Evolutionary conservation across 306 rosid genomes (phyloP).

Genomic region (Cyclanthera cordifolia): DNA sequence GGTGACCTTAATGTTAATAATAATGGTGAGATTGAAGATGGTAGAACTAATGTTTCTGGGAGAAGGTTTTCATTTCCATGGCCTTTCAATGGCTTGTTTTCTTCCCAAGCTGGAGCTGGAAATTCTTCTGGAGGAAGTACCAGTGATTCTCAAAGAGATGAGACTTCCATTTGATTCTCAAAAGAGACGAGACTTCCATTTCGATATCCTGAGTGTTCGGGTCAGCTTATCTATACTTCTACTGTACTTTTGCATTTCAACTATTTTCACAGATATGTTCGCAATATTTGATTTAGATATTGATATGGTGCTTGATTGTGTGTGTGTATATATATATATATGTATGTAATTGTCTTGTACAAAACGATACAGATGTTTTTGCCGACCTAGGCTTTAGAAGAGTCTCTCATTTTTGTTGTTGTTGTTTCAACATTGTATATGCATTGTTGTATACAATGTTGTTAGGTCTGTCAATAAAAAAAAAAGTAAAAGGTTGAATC

Average conservation of each 20-base stretch:
- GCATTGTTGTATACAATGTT: too few species aligned
- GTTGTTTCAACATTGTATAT: slow-evolving; percentile 15
- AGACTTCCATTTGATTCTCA: background rate
- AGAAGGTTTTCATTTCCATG: slow-evolving; percentile 63
- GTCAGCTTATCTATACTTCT: too few species aligned
- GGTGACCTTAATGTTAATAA: slow-evolving; percentile 8
- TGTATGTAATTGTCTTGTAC: slow-evolving; percentile 14
- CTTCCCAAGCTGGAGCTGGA: slow-evolving; percentile 30
- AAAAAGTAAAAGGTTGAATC: too few species aligned
- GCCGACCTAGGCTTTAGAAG: background rate
- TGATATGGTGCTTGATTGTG: slow-evolving; percentile 3
- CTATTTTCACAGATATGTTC: too few species aligned
- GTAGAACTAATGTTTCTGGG: slow-evolving; percentile 32
- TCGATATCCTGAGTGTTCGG: too few species aligned
- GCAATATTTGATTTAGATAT: background rate
- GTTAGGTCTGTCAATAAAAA: too few species aligned
- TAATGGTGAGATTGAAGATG: slow-evolving; percentile 30
- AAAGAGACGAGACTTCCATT: too few species aligned
- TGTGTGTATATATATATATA: slow-evolving; percentile 14
- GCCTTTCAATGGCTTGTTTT: slow-evolving; percentile 61
- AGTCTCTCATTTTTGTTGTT: slow-evolving; percentile 15
- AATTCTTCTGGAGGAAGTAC: slow-evolving; percentile 28
- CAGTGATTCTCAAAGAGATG: slow-evolving; percentile 35
- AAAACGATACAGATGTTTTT: background rate
- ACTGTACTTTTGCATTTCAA: too few species aligned